Base-by-base conservation (phyloP, 331 rosid species). In the Cydonia oblonga region DNA sequence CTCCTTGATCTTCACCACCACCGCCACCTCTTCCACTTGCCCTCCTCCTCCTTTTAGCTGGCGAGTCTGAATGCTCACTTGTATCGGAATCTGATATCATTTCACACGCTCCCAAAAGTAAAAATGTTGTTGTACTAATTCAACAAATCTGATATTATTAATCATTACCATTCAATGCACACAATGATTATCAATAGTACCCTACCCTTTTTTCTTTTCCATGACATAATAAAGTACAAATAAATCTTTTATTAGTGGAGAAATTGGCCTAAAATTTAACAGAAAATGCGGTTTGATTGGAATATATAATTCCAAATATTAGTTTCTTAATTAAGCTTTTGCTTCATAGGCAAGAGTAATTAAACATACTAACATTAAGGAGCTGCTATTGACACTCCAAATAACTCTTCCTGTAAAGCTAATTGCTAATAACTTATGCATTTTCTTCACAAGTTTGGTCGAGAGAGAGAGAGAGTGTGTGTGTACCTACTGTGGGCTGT, bases 401-500 rank as follows among this genome's bases (percentile, higher is more conserved):
- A 5, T 16, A 49, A 49, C 20, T 49, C 20, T 16, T 49, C 54
- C 9, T 49, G 3, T 49, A 16, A 49, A 25, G 26, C 26, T 25
- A 25, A 25, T 25, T 18, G 2, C 3, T 49, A 16, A 49, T 49
- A 49, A 49, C 54, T 56, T 56, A 4, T 56, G 61, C 61, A 56
- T 22, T 49, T 49, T 49, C 54, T 49, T 49, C 54, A 6, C 20
- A 49, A 49, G 3, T 49, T 16, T 49, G 54, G 54, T 49, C 1
- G 49, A 9, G 42, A 35, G 40, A 35, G 42, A 35, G 12, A 35
- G 40, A 8, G 68, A 35, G 58, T 22, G 59, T 9, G 72, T 73
- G 75, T 70, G 64, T 80, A 83, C 84, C 87, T 76, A 80, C 87
- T 83, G 84, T 62, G 82, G 79, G 81, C 65, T 80, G 84, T 32